A percentile compares a stretch with the other conserved stretches of the same genome.
Conservation (phyloP, 768 basidiomycete genomes). For the Panaeolus papilionaceus region DNA sequence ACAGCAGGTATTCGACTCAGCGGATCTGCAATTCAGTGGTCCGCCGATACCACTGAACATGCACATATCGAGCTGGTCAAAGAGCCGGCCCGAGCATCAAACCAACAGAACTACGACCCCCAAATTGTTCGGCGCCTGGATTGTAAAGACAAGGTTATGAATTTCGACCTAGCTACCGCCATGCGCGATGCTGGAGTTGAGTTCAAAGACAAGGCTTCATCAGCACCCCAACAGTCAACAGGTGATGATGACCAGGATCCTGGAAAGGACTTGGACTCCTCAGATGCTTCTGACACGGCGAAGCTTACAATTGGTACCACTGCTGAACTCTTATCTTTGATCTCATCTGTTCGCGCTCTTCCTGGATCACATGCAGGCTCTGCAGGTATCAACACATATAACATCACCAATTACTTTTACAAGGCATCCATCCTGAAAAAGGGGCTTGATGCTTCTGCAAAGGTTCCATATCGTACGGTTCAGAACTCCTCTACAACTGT, state of each 20-base stretch:
- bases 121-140: constrained; percentile 40
- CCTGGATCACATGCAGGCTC: background rate
- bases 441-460: background rate
- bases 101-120: constrained; percentile 34
- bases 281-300: background rate
- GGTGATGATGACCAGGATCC: background rate
- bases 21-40: constrained; percentile 39
- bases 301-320: background rate
- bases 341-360: background rate
- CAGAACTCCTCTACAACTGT: constrained; percentile 19
- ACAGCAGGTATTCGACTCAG: constrained; percentile 27
- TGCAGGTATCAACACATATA: background rate
- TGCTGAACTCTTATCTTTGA: background rate
- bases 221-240: no score
- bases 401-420: no score
- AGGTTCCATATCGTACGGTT: constrained; percentile 22
- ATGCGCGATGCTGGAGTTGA: constrained; percentile 8
- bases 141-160: constrained; percentile 31
- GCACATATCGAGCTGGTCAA: constrained; percentile 38
- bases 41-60: constrained; percentile 39
- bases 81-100: constrained; percentile 31
- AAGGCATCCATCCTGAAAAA: no score
- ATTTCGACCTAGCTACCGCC: constrained; percentile 13
- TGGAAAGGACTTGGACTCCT: background rate
- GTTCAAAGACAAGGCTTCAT: background rate